Evolutionary conservation across 768 basidiomycete species (phyloP).

Genomic region (Chalciporus chontae): DNA sequence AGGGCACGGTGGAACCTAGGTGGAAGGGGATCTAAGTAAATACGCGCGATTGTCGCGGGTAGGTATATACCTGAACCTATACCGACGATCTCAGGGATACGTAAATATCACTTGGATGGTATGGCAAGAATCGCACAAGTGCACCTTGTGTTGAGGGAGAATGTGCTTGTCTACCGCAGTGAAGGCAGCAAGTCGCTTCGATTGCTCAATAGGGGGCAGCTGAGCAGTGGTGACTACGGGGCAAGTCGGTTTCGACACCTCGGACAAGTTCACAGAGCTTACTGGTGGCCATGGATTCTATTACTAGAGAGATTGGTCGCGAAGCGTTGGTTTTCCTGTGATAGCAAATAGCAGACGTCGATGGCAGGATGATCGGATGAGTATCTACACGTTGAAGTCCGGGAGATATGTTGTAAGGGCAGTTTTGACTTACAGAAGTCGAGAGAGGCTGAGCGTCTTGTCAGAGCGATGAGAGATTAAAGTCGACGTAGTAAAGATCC

Average conservation of each 20-base stretch:
- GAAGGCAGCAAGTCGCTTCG: conserved; percentile 89
- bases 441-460: conserved; percentile 10
- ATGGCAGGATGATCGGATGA: not conserved
- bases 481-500: not conserved
- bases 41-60: not conserved
- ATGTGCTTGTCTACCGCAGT: conserved; percentile 93
- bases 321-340: conserved; percentile 12
- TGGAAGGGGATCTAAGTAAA: conserved; percentile 1
- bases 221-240: conserved; percentile 8
- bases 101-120: conserved; percentile 4
- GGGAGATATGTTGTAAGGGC: too few relatives aligned
- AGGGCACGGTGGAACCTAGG: conserved; percentile 88
- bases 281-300: conserved; percentile 6
- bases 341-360: not conserved
- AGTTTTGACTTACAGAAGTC: conserved; percentile 16
- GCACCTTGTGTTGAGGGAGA: conserved; percentile 74
- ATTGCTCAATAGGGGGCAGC: conserved; percentile 61
- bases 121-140: conserved; percentile 14
- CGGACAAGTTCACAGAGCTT: not conserved
- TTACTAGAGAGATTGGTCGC: conserved; percentile 7
- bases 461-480: not conserved
- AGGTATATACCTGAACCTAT: conserved; percentile 69
- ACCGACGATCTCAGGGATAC: conserved; percentile 62
- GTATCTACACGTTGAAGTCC: not conserved
- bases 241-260: not conserved